phyloP scores from a whole-genome alignment of 345 rosid species.

The Salix caprea region DNA sequence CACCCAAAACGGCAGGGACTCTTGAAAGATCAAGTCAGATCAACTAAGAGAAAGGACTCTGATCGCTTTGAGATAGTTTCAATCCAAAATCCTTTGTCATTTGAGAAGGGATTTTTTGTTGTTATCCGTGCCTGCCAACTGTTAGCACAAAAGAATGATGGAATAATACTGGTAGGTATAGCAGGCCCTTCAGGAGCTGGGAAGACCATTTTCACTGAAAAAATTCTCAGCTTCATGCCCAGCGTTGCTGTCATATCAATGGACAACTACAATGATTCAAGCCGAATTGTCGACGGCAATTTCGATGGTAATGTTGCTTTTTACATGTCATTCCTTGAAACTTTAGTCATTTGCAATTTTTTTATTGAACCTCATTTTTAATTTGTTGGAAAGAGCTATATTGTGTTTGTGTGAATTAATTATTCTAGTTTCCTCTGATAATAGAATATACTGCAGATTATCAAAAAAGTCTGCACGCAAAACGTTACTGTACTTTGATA shows the following conservation, averaged over 20 bases:
- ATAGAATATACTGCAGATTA: not conserved
- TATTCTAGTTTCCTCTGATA: not conserved
- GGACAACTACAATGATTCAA: conserved; percentile 91
- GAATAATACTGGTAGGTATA: conserved; percentile 76
- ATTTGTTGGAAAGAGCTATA: not conserved
- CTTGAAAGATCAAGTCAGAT: conserved; percentile 77
- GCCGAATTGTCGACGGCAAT: conserved; percentile 90
- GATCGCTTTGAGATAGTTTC: conserved; percentile 67
- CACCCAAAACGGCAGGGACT: conserved; percentile 61
- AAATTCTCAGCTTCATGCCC: conserved; percentile 79
- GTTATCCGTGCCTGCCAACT: conserved; percentile 89
- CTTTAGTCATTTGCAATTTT: not conserved
- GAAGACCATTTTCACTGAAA: conserved; percentile 88
- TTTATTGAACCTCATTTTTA: not conserved
- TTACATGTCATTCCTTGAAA: not conserved
- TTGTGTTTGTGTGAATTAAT: not conserved
- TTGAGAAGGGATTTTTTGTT: conserved; percentile 88
- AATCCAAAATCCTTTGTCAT: conserved; percentile 65
- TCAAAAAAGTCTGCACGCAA: not conserved
- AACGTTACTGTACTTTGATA: not conserved
- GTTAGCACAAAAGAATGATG: conserved; percentile 82
- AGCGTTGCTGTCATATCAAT: conserved; percentile 85
- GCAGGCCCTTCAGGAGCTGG: conserved; percentile 99
- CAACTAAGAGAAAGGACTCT: conserved; percentile 68
- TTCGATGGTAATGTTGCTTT: conserved; percentile 62